Base-by-base conservation (phyloP, 495 filamentous ascomycete species). In the Penicillium fimorum region DNA sequence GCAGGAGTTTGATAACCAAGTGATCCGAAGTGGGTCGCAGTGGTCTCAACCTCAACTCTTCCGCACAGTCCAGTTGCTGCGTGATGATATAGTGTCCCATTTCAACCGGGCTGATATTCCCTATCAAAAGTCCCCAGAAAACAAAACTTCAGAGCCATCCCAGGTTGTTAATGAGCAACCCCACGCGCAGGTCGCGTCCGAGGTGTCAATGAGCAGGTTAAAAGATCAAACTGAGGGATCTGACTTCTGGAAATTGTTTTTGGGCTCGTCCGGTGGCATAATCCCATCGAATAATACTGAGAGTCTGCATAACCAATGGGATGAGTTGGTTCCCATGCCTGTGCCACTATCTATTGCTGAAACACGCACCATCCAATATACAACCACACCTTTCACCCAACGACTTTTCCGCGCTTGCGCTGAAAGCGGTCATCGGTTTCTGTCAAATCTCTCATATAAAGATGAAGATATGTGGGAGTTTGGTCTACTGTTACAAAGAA, bases 381-480 rank as follows among this genome's bases (percentile, higher is more conserved):
- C 50, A 8, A 48, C 11, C 10, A 30, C 37, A 20, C 13, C 35
- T 7, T 45, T 30, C 17, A 47, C 46, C 22, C 46, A 41, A 37
- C 24, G 33, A 22, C 52, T 65, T 12, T 65, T 46, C 50, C 50
- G 42, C 17, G 53, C 56, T 7, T 62, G 59, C 12, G 59, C 55
- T 17, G 40, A 60, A 52, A 59, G 37, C 32, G 63, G 63, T 11
- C 38, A 60, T 47, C 52, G 50, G 7, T 57, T 25, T 11, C 40
- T 65, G 1, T 53, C 30, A 3, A 55, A 55, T 18, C 12, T 20
- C 2, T 29, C 18, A 12, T 54, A 49, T 11, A 51, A 22, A 13
- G 63, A 62, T 33, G 43, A 56, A 22, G 42, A 56, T 11, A 54
- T 62, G 20, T 59, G 56, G 59, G 35, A 60, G 11, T 65, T 65